phyloP scores from a whole-genome alignment of 2,329 filamentous ascomycete species.

The Aspergillus hiratsukae region DNA sequence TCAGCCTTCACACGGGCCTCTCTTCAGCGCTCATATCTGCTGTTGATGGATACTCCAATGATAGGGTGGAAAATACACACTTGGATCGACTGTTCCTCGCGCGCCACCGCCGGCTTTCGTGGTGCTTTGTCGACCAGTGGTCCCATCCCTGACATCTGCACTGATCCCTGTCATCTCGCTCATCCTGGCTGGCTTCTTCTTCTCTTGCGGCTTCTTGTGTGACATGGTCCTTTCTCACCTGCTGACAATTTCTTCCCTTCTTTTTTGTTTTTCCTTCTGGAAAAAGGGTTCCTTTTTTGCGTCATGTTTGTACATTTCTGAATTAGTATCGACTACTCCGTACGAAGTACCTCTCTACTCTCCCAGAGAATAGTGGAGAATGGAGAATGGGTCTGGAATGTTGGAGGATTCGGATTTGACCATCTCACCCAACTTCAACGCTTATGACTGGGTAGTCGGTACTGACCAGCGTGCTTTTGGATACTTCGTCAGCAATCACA shows the following conservation, averaged over 20 bases:
- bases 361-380: not conserved
- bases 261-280: not conserved
- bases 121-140: slow-evolving; percentile 19
- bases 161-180: slow-evolving; percentile 16
- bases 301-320: not conserved
- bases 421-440: not conserved
- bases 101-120: slow-evolving; percentile 19
- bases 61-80: not conserved
- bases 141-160: slow-evolving; percentile 16
- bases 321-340: not conserved
- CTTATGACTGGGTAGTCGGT: not conserved
- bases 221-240: slow-evolving; percentile 18
- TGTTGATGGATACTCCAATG: not conserved
- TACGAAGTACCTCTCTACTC: not conserved
- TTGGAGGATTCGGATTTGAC: not conserved
- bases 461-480: not conserved
- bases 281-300: not conserved
- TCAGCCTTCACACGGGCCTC: not conserved
- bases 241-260: slow-evolving; percentile 17
- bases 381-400: not conserved
- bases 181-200: slow-evolving; percentile 14
- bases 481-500: not conserved
- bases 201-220: slow-evolving; percentile 13
- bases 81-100: slow-evolving; percentile 15
- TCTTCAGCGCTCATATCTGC: not conserved